phyloP scores from a whole-genome alignment of 805 yeast genomes.

The Sugiyamaella qingdaonensis region DNA sequence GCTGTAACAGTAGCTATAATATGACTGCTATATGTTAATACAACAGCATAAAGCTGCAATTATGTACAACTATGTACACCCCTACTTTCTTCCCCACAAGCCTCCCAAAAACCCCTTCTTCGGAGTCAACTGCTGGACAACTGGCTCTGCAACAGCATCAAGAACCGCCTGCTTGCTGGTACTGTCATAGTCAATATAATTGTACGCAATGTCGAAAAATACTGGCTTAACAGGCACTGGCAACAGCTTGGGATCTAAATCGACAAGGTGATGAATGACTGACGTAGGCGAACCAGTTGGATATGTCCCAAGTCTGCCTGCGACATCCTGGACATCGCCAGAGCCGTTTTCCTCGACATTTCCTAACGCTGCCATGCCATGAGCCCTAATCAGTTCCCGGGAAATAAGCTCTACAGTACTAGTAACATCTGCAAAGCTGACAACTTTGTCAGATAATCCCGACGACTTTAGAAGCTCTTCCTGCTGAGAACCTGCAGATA shows the following conservation, averaged over 20 bases:
- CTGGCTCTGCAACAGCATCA: constrained; percentile 17
- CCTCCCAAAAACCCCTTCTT: constrained; percentile 67
- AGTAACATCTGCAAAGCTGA: neutral
- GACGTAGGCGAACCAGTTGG: constrained; percentile 32
- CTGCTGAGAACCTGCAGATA: neutral
- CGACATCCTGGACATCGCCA: constrained; percentile 23
- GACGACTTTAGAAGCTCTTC: neutral
- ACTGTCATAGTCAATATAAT: constrained; percentile 55
- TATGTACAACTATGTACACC: neutral
- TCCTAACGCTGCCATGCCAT: constrained; percentile 37
- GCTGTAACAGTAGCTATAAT: too few species aligned
- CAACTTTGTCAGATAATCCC: neutral
- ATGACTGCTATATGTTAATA: neutral
- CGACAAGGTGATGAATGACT: constrained; percentile 28
- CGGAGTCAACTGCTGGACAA: constrained; percentile 15
- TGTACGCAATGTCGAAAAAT: constrained; percentile 84
- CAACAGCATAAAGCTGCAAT: neutral
- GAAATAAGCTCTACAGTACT: neutral
- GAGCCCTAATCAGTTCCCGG: constrained; percentile 19
- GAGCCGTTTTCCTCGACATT: neutral
- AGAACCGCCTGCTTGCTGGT: constrained; percentile 12
- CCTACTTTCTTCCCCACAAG: constrained; percentile 17
- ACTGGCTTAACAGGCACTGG: constrained; percentile 83
- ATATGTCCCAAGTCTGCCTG: constrained; percentile 44
- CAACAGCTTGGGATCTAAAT: constrained; percentile 37